phyloP scores from a whole-genome alignment of 2,329 filamentous ascomycete species.

The Neofusicoccum kwambonambiense region DNA sequence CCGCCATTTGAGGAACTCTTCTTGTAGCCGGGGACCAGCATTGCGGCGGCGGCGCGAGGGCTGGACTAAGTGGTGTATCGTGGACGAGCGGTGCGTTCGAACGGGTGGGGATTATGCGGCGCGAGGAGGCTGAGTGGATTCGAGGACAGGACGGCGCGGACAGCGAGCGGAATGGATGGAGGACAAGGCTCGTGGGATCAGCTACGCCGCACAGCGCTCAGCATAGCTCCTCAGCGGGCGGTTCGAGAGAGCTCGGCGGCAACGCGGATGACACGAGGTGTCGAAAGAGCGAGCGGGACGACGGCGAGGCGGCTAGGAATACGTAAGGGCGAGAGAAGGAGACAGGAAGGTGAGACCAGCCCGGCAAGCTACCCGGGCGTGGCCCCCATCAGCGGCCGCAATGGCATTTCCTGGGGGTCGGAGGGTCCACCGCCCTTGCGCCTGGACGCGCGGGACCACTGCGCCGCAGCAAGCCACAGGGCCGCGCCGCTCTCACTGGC shows the following conservation, averaged over 20 bases:
- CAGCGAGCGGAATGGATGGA: neutral
- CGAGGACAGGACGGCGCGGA: neutral
- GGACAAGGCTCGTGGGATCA: neutral
- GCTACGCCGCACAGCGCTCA: constrained; percentile 1
- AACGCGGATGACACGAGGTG: neutral
- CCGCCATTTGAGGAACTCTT: neutral
- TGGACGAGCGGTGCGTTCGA: neutral
- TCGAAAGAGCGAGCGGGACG: neutral
- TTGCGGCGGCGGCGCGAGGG: neutral
- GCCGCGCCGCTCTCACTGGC: no score
- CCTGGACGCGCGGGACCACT: neutral
- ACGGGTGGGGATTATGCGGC: neutral
- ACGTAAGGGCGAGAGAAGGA: neutral
- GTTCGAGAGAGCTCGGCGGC: neutral
- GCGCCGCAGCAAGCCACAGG: neutral
- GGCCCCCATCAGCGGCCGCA: neutral
- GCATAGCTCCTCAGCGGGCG: neutral
- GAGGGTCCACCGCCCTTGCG: neutral
- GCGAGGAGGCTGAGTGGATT: neutral
- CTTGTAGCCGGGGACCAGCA: neutral
- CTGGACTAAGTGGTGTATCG: neutral
- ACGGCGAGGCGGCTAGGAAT: neutral
- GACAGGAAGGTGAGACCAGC: neutral
- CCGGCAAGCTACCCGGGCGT: neutral
- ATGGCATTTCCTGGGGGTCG: neutral